Conservation (phyloP, 2,329 filamentous ascomycete genomes). For the Clonostachys solani region DNA sequence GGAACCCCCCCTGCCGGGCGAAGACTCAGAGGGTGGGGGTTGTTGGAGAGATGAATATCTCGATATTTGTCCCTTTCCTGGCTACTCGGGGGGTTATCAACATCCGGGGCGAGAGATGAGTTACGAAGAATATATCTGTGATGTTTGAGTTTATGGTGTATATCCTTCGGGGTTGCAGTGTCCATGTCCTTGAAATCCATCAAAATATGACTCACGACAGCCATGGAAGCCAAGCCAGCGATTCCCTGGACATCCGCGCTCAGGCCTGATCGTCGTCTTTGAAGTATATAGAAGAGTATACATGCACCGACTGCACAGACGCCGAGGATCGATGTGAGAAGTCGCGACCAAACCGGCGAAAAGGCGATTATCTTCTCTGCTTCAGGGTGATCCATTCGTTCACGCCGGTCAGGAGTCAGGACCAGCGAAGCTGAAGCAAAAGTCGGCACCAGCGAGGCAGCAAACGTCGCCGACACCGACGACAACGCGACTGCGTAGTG, state of each 20-base stretch:
- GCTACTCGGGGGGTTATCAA: conserved; percentile 35
- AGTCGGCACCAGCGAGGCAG: conserved; percentile 65
- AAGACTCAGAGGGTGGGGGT: conserved; percentile 67
- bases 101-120: conserved; percentile 64
- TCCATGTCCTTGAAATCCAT: conserved; percentile 73
- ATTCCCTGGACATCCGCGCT: conserved; percentile 68
- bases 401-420: conserved; percentile 45
- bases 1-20: conserved; percentile 54
- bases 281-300: conserved; percentile 56
- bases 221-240: conserved; percentile 71
- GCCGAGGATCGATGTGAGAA: conserved; percentile 51
- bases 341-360: conserved; percentile 54
- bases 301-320: conserved; percentile 55
- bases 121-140: conserved; percentile 67
- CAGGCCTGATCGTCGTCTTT: conserved; percentile 60
- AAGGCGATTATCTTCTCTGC: conserved; percentile 51
- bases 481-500: conserved; percentile 68
- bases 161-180: conserved; percentile 59
- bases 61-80: conserved; percentile 41
- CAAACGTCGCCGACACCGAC: conserved; percentile 59
- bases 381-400: conserved; percentile 33
- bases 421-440: conserved; percentile 60
- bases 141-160: conserved; percentile 62
- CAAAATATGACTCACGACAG: conserved; percentile 67
- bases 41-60: conserved; percentile 45